phyloP scores from a whole-genome alignment of 352 stramenopile genomes.

The Globisporangium ultimum region DNA sequence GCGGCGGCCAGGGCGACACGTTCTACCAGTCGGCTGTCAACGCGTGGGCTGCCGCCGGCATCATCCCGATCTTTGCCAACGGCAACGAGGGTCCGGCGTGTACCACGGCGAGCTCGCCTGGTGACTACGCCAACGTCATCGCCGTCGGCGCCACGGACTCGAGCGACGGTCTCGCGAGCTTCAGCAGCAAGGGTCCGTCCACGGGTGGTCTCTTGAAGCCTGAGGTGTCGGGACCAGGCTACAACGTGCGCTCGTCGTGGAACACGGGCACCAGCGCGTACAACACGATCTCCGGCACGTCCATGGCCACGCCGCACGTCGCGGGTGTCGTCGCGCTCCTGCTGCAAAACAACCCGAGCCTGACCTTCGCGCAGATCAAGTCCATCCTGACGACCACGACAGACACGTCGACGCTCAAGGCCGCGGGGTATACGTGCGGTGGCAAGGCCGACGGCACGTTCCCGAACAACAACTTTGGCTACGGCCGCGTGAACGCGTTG shows the following conservation, averaged over 20 bases:
- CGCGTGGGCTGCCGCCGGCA: conserved; percentile 21
- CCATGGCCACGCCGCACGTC: conserved; percentile 35
- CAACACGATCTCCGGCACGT: conserved; percentile 28
- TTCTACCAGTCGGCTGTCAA: conserved; percentile 10
- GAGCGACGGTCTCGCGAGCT: conserved; percentile 22
- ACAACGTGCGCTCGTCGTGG: conserved; percentile 19
- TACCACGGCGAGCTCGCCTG: conserved; percentile 18
- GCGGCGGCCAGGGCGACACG: conserved; percentile 9
- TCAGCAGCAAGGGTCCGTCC: conserved; percentile 25
- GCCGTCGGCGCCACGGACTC: conserved; percentile 20
- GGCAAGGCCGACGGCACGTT: conserved; percentile 11
- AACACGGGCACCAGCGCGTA: conserved; percentile 17
- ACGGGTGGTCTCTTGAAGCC: conserved; percentile 24
- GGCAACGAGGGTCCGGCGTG: conserved; percentile 26
- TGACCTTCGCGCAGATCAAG: conserved; percentile 19
- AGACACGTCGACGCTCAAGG: conserved; percentile 13
- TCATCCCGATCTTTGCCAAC: conserved; percentile 25
- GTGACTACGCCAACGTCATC: conserved; percentile 24
- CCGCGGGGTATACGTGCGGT: conserved; percentile 10
- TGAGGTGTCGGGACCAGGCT: conserved; percentile 24
- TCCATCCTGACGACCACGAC: conserved; percentile 9
- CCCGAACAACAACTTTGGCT: conserved; percentile 36
- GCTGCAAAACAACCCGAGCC: conserved; percentile 16
- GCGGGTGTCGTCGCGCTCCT: conserved; percentile 30
- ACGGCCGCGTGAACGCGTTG: conserved; percentile 27